Base-by-base conservation (phyloP, 306 rosid species). In the Pyrus betulifolia region DNA sequence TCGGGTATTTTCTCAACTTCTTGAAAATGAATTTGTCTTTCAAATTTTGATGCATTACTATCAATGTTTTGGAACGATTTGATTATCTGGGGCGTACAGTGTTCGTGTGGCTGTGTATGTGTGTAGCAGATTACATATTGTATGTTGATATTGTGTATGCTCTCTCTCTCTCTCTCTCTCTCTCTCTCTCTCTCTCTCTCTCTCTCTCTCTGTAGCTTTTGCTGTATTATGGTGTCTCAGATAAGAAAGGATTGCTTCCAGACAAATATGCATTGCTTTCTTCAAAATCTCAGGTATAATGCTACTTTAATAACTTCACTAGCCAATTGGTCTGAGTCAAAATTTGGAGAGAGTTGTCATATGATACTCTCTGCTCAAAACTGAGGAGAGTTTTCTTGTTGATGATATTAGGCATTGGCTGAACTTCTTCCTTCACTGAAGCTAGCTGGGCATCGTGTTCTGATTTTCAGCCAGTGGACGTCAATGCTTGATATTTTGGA, bases 391-490 rank as follows among this genome's bases (percentile, higher is more conserved):
- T 31, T 63, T 78, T 76, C 63, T 40, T 82, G 70, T 40, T 82
- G 70, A 78, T 80, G 64, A 71, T 83, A 81, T 35, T 80, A 94
- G 98, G 93, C 90, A 74, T 84, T 94, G 75, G 83, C 84, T 44
- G 76, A 85, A 44, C 92, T 94, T 79, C 98, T 94, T 59, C 98
- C 97, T 68, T 78, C 91, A 72, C 83, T 94, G 73, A 81, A 92
- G 84, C 80, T 80, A 74, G 86, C 72, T 74, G 97, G 98, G 63
- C 98, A 90, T 79, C 96, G 96, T 12, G 97, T 85, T 67, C 81
- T 94, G 80, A 94, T 94, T 69, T 94, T 94, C 75, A 92, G 97
- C 84, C 98, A 94, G 77, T 94, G 98, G 98, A 94, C 98, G 7
- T 94, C 98, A 69, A 94, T 94, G 98, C 97, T 94, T 76, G 97